These are phyloP conservation scores for Kalaharituber pfeilii DNA, from an alignment of 2,329 filamentous ascomycete genomes.

Conservation along the genomic window DNA sequence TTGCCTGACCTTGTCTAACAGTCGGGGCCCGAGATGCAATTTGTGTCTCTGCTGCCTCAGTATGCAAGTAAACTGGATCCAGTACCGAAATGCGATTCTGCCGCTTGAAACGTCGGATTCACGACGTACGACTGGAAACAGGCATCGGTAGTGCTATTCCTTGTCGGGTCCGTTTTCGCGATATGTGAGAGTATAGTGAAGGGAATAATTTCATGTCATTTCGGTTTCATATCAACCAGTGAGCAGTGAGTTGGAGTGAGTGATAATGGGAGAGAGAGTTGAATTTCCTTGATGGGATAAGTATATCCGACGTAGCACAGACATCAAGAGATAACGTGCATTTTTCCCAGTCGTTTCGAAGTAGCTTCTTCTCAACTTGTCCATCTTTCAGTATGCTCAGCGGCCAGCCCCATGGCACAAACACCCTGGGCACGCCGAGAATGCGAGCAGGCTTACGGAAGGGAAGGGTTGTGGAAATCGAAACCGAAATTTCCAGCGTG, in stretches of 20 bases:
- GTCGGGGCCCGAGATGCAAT: background rate
- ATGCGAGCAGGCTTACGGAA: too few species aligned
- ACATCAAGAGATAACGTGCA: background rate
- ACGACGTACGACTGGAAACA: background rate
- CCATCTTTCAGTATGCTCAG: too few species aligned
- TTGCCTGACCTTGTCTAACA: background rate
- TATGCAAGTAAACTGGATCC: background rate
- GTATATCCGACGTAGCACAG: background rate
- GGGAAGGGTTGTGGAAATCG: too few species aligned
- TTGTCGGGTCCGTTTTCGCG: too few species aligned
- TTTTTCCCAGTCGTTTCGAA: background rate
- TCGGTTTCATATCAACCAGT: background rate
- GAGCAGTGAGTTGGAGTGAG: background rate
- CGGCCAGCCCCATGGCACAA: too few species aligned
- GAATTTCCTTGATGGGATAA: background rate
- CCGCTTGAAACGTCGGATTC: background rate
- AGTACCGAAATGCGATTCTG: background rate
- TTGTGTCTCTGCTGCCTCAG: background rate
- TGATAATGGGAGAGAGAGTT: background rate
- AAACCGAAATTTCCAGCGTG: too few species aligned
- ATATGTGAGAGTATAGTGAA: too few species aligned
- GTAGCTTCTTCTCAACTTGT: too few species aligned
- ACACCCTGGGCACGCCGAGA: too few species aligned
- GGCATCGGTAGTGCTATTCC: background rate
- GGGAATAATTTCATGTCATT: background rate